These are phyloP conservation scores for Fusarium liriodendri DNA, from an alignment of 2,329 filamentous ascomycete species.

Conservation along the genomic window DNA sequence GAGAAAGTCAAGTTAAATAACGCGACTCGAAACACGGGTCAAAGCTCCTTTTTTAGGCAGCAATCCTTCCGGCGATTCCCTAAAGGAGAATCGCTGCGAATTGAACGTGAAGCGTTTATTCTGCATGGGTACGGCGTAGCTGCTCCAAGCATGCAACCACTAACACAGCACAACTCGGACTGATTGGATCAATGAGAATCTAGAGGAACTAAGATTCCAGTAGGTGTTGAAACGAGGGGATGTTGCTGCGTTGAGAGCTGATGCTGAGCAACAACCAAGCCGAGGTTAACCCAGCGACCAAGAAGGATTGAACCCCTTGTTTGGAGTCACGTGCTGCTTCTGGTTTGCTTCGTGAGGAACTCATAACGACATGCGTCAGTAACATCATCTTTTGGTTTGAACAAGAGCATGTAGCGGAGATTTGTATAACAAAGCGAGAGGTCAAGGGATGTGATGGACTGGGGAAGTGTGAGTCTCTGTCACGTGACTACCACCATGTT, in stretches of 20 bases:
- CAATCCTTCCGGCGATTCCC: background rate
- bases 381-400: no score
- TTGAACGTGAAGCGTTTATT: background rate
- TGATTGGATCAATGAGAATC: background rate
- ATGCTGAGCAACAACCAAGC: background rate
- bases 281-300: background rate
- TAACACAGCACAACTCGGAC: background rate
- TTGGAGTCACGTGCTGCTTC: no score
- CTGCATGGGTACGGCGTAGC: background rate
- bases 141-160: background rate
- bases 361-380: no score
- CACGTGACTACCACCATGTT: no score
- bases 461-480: no score
- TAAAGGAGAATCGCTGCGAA: background rate
- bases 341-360: no score
- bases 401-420: no score
- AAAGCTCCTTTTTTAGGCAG: background rate
- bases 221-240: background rate
- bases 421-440: no score
- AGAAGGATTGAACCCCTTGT: no score
- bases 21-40: background rate
- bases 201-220: background rate
- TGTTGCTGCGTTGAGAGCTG: background rate
- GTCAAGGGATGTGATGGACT: no score
- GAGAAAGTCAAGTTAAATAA: background rate